These are phyloP conservation scores for Paralagenidium karlingii DNA, from an alignment of 352 stramenopile species.

Conservation along the genomic window DNA sequence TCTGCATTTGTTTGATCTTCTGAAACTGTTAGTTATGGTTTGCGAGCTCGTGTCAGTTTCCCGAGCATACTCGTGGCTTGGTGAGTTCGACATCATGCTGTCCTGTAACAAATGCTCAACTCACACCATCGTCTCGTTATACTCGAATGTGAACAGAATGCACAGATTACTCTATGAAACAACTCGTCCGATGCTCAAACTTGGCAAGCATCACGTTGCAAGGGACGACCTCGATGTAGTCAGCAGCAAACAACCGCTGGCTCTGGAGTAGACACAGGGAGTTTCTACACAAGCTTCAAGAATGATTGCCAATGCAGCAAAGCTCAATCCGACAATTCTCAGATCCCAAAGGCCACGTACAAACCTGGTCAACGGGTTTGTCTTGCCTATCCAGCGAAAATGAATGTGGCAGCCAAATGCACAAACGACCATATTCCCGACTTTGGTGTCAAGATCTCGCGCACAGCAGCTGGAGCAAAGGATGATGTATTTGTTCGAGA, in stretches of 20 bases:
- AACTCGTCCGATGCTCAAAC: conserved; percentile 5
- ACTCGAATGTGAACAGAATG: conserved; percentile 23
- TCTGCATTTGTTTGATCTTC: too few relatives aligned
- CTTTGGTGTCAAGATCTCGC: conserved; percentile 11
- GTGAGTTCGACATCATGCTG: too few relatives aligned
- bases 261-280: conserved; percentile 16
- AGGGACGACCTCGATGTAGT: conserved; percentile 13
- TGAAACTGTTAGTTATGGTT: too few relatives aligned
- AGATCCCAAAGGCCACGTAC: conserved; percentile 10
- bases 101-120: too few relatives aligned
- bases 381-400: conserved; percentile 27
- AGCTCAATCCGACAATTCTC: conserved; percentile 5
- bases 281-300: conserved; percentile 9
- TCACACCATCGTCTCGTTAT: too few relatives aligned
- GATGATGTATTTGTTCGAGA: too few relatives aligned
- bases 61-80: too few relatives aligned
- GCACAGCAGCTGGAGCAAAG: too few relatives aligned
- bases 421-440: conserved; percentile 20
- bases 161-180: conserved; percentile 14
- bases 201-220: conserved; percentile 12
- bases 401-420: conserved; percentile 16
- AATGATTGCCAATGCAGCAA: conserved; percentile 12
- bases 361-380: conserved; percentile 19
- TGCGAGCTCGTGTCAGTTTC: too few relatives aligned
- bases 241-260: conserved; percentile 5